These are phyloP conservation scores for Starmerella floris DNA, from an alignment of 805 yeast species.

Conservation along the genomic window DNA sequence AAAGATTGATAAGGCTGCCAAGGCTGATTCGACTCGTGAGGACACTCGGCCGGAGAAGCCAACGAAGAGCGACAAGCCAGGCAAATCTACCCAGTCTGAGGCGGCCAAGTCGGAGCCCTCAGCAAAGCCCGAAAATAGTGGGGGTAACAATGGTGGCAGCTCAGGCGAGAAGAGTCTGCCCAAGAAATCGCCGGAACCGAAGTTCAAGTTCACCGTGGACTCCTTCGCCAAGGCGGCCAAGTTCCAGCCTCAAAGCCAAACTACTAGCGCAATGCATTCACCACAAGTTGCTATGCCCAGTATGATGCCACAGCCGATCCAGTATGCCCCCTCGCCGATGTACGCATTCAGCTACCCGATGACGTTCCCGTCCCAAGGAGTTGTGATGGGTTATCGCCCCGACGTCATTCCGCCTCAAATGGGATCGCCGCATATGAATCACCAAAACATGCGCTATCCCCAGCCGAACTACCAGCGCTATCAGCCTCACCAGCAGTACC, in stretches of 20 bases:
- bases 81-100: no score
- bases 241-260: constrained; percentile 2
- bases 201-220: constrained; percentile 7
- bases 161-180: neutral
- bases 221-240: constrained; percentile 6
- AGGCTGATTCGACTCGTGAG: no score
- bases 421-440: neutral
- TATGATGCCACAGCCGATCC: neutral
- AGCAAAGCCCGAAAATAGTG: no score
- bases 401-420: neutral
- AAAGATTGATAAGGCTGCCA: no score
- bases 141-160: no score
- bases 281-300: neutral
- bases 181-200: neutral
- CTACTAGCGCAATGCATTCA: neutral
- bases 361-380: neutral
- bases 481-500: neutral
- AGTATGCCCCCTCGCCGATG: neutral
- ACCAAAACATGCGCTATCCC: neutral
- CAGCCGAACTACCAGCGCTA: neutral
- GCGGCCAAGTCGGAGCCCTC: no score
- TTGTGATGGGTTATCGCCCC: neutral
- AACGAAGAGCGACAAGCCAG: no score
- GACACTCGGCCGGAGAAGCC: no score
- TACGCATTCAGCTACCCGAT: neutral